These are phyloP conservation scores for Scorias spongiosa DNA, from an alignment of 2,329 filamentous ascomycete genomes.

Conservation along the genomic window DNA sequence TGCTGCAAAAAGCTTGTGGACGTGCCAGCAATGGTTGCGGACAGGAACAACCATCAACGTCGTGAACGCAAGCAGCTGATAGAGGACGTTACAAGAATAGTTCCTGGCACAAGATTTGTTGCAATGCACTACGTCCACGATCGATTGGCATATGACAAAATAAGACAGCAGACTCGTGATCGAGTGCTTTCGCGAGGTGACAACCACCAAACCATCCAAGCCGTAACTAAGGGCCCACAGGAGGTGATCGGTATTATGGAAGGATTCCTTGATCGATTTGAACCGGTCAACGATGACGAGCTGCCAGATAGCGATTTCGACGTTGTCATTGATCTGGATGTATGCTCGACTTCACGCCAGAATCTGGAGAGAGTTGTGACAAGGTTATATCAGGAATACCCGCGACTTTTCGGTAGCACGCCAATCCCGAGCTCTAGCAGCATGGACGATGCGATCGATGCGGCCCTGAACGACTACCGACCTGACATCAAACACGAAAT, in stretches of 20 bases:
- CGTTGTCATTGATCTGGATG: constrained; percentile 69
- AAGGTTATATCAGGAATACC: constrained; percentile 60
- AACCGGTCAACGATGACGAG: constrained; percentile 51
- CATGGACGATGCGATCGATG: constrained; percentile 64
- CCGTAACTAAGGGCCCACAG: constrained; percentile 50
- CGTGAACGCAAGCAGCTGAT: constrained; percentile 83
- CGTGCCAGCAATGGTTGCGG: constrained; percentile 65
- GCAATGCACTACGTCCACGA: constrained; percentile 83
- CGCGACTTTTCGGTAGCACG: constrained; percentile 48
- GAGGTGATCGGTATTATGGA: constrained; percentile 91
- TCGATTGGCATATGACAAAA: constrained; percentile 47
- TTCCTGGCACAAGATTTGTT: constrained; percentile 55
- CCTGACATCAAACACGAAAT: constrained; percentile 65
- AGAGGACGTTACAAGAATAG: constrained; percentile 50
- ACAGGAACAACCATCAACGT: constrained; percentile 84
- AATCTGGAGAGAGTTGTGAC: constrained; percentile 72
- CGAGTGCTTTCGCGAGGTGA: constrained; percentile 77
- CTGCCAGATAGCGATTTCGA: constrained; percentile 75
- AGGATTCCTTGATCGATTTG: constrained; percentile 75
- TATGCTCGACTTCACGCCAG: constrained; percentile 56
- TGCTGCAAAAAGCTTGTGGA: constrained; percentile 50
- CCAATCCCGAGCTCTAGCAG: constrained; percentile 55
- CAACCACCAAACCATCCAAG: constrained; percentile 96
- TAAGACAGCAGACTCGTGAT: constrained; percentile 58
- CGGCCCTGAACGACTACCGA: constrained; percentile 59